A percentile compares a stretch with the other conserved stretches of the same genome.
These are phyloP conservation scores for Candida labiduridarum DNA, from an alignment of 1,139 yeast genomes.

Conservation along the genomic window DNA sequence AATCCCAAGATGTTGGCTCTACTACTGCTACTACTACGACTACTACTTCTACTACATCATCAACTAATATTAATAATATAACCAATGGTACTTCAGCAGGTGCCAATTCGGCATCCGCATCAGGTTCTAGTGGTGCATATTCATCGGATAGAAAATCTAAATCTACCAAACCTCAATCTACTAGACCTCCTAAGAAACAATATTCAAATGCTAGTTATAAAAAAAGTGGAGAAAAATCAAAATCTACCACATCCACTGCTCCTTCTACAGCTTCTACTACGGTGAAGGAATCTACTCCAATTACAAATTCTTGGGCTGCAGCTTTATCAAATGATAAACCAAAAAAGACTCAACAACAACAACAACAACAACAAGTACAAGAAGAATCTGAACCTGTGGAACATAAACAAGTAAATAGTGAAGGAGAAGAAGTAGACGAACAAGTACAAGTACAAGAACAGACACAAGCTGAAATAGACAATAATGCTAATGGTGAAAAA, in stretches of 20 bases:
- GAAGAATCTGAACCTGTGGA: slow-evolving; percentile 7
- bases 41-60: neutral
- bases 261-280: slow-evolving; percentile 11
- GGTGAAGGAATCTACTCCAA: slow-evolving; percentile 18
- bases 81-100: slow-evolving; percentile 4
- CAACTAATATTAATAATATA: neutral
- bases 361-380: slow-evolving; percentile 6
- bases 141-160: slow-evolving; percentile 12
- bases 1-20: slow-evolving; percentile 15
- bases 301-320: slow-evolving; percentile 53
- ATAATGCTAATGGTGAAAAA: slow-evolving; percentile 2
- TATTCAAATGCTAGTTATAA: slow-evolving; percentile 1
- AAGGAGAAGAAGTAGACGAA: slow-evolving; percentile 3
- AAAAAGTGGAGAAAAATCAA: slow-evolving; percentile 7
- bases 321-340: slow-evolving; percentile 46
- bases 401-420: neutral
- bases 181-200: slow-evolving; percentile 15
- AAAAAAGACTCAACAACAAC: slow-evolving; percentile 17
- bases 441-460: slow-evolving; percentile 11
- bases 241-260: slow-evolving; percentile 6
- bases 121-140: slow-evolving; percentile 3
- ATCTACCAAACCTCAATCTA: slow-evolving; percentile 5
- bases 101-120: neutral
- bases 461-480: slow-evolving; percentile 6
- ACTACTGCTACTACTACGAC: neutral